phyloP scores from a whole-genome alignment of 1,139 yeast species.

The Geotrichum cucujoidarum region DNA sequence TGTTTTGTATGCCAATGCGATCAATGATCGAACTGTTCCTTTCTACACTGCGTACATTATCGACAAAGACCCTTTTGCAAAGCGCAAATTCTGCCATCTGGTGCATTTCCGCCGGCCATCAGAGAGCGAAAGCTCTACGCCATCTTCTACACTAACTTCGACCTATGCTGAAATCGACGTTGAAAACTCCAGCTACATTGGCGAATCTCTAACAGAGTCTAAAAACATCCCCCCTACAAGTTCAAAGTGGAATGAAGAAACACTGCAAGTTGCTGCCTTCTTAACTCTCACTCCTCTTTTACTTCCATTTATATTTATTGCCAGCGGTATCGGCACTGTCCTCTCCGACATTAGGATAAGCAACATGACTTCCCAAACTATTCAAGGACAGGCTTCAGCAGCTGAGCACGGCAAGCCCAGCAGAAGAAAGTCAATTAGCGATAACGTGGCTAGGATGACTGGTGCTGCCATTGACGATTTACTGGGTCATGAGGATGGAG shows the following conservation, averaged over 20 bases:
- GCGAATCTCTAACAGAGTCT: constrained; percentile 11
- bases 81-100: constrained; percentile 27
- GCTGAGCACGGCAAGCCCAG: background rate
- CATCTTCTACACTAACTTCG: constrained; percentile 14
- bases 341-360: constrained; percentile 26
- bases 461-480: constrained; percentile 25
- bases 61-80: constrained; percentile 45
- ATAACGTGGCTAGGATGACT: constrained; percentile 24
- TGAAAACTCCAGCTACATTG: constrained; percentile 23
- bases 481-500: constrained; percentile 13
- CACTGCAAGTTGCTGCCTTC: background rate
- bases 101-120: constrained; percentile 13
- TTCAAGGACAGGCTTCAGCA: constrained; percentile 2
- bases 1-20: constrained; percentile 63
- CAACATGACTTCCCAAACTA: constrained; percentile 16
- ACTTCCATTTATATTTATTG: constrained; percentile 27
- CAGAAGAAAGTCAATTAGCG: constrained; percentile 20
- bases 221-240: background rate
- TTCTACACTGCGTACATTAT: constrained; percentile 51
- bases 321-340: constrained; percentile 26
- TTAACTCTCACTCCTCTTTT: constrained; percentile 24
- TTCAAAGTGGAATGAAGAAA: background rate
- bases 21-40: constrained; percentile 65
- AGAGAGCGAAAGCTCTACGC: background rate
- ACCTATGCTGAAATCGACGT: constrained; percentile 28